A percentile compares a stretch with the other conserved stretches of the same genome.
Conservation (phyloP, 768 basidiomycete genomes). For the Sistotremastrum suecicum region DNA sequence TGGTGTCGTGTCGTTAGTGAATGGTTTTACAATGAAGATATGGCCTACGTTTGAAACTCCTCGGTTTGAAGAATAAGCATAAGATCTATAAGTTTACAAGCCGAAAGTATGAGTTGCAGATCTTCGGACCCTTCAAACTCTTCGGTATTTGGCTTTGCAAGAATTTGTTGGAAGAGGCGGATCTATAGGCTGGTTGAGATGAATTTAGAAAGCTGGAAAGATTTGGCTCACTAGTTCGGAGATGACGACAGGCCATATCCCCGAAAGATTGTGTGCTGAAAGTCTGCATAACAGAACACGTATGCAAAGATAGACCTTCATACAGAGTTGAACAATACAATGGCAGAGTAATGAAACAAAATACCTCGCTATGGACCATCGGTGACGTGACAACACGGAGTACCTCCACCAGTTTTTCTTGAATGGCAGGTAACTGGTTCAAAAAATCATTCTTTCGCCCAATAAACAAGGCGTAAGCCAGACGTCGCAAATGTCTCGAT, state of each 20-base stretch:
- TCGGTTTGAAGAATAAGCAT: slow-evolving; percentile 89
- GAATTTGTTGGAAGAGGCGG: slow-evolving; percentile 76
- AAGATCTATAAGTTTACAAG: slow-evolving; percentile 88
- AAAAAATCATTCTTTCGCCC: slow-evolving; percentile 89
- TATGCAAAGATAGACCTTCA: slow-evolving; percentile 66
- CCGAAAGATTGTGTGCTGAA: slow-evolving; percentile 80
- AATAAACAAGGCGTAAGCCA: slow-evolving; percentile 76
- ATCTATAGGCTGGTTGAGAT: slow-evolving; percentile 33
- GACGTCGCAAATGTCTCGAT: slow-evolving; percentile 72
- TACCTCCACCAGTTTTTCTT: slow-evolving; percentile 92
- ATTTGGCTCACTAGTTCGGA: slow-evolving; percentile 63
- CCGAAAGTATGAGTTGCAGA: slow-evolving; percentile 68
- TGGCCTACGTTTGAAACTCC: slow-evolving; percentile 84
- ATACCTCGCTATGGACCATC: slow-evolving; percentile 80
- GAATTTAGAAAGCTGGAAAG: too few relatives aligned
- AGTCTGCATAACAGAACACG: slow-evolving; percentile 83
- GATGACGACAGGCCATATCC: slow-evolving; percentile 92
- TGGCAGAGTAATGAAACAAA: background rate
- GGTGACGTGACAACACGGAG: slow-evolving; percentile 68
- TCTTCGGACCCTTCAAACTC: slow-evolving; percentile 64
- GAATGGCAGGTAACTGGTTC: slow-evolving; percentile 81
- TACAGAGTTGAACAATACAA: background rate
- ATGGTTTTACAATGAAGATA: slow-evolving; percentile 20
- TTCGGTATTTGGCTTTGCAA: slow-evolving; percentile 44
- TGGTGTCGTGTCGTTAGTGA: slow-evolving; percentile 7